A percentile compares a stretch with the other conserved stretches of the same genome.
These are phyloP conservation scores for Akebia trifoliata DNA, from an alignment of 164 flowering plant species.

Conservation along the genomic window DNA sequence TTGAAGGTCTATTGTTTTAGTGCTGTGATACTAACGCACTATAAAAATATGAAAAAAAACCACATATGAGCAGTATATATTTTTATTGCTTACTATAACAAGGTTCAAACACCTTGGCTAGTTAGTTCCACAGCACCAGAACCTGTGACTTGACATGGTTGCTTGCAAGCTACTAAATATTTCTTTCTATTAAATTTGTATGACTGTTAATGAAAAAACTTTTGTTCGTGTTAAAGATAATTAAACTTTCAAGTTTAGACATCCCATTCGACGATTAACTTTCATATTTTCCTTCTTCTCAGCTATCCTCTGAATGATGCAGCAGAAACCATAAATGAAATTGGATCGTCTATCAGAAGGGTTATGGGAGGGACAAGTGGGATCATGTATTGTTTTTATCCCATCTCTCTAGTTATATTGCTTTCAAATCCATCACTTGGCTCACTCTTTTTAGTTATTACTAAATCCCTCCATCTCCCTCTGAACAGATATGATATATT, in stretches of 20 bases:
- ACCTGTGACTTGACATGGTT: too few species aligned
- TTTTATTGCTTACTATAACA: too few species aligned
- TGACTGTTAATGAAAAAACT: background rate
- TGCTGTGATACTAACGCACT: too few species aligned
- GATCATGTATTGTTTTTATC: conserved; percentile 47
- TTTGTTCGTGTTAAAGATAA: background rate
- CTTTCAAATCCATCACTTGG: conserved; percentile 1
- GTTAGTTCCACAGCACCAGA: too few species aligned
- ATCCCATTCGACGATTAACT: background rate
- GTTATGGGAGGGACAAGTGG: conserved; percentile 99
- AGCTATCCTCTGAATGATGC: conserved; percentile 96
- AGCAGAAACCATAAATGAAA: conserved; percentile 79
- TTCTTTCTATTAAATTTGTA: too few species aligned
- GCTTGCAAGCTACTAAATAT: too few species aligned
- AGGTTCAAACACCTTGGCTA: too few species aligned
- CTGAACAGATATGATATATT: conserved; percentile 67
- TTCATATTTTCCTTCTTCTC: conserved; percentile 21
- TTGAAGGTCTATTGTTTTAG: background rate
- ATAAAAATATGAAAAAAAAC: too few species aligned
- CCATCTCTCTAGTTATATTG: background rate
- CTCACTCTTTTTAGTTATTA: background rate
- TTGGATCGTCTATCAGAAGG: conserved; percentile 73
- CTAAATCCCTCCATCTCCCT: background rate
- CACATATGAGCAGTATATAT: too few species aligned
- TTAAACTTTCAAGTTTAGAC: background rate